Evolutionary conservation across 305 asterid species (phyloP), one percentile per base, ranked within the genome.

Genomic region (Plantago coronopus): DNA sequence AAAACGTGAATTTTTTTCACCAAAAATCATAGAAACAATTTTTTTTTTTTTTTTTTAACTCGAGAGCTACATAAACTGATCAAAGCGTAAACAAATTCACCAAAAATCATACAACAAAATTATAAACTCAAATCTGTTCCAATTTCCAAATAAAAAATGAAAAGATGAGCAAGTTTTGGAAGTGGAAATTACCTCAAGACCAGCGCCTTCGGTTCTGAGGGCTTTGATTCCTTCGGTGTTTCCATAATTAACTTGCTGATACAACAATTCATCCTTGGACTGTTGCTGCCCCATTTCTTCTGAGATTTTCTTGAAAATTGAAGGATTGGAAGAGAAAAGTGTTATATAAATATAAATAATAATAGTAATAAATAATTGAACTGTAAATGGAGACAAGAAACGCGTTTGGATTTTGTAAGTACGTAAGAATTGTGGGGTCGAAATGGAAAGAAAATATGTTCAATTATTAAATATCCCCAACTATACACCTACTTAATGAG

Each of bases 141-240:
- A 27, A 27, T 27, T 27, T 27, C 17, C 21, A 0, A 23, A 10
- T 7, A 3, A 3, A 23, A 53, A 13, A 23, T 21, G 7, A 4
- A n/a, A 0, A 18, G 19, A 7, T 2, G 12, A 1, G 1, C 10
- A 9, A 11, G 20, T 10, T 19, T 11, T 7, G n/a, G n/a, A 23
- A 12, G 14, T 19, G 12, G 15, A 5, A 3, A 5, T n/a, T 34
- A 91, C 97, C 97, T 88, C 98, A 57, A 91, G 97, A 64, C 89
- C 88, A 67, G 97, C 98, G 46, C 98, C 98, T 61, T 89, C 87
- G 3, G 72, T 68, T 29, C 72, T 86, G 59, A 91, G 98, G 68
- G 95, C 58, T 83, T 83, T 91, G 81, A 91, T 88, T 61, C 90
- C 89, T 65, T 88, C 91, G 31, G 66, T 40, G 48, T 82, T 81